Evolutionary conservation across 1,284 basidiomycete species (phyloP).

Genomic region (Microbotryum scabiosae): DNA sequence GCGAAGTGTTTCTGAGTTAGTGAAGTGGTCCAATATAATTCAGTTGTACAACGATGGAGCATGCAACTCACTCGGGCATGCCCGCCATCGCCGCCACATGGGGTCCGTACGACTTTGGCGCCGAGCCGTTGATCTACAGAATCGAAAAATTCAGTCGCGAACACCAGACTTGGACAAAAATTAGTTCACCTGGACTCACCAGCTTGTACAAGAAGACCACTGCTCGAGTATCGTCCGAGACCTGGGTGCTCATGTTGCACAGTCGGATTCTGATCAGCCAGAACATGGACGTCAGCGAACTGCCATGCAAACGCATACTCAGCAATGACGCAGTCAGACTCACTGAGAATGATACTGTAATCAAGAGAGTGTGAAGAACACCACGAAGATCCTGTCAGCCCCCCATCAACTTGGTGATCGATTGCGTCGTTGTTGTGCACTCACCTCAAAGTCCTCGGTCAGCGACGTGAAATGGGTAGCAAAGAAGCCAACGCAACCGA

Average conservation of each 20-base stretch:
- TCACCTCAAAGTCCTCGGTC: constrained; percentile 64
- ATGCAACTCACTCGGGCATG: constrained; percentile 16
- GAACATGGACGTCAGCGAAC: too few species aligned
- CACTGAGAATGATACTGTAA: constrained; percentile 56
- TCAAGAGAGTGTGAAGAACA: not conserved
- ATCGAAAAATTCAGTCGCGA: too few species aligned
- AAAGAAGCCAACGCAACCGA: constrained; percentile 60
- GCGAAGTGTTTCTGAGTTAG: constrained; percentile 42
- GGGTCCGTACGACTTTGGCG: constrained; percentile 35
- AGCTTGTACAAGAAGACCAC: constrained; percentile 91
- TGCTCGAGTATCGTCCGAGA: constrained; percentile 79
- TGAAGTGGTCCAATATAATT: not conserved
- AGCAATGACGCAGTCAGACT: not conserved
- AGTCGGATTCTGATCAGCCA: constrained; percentile 59
- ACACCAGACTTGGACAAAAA: too few species aligned
- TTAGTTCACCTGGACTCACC: constrained; percentile 73
- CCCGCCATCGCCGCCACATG: constrained; percentile 34
- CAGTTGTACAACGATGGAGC: constrained; percentile 47
- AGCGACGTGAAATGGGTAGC: constrained; percentile 76
- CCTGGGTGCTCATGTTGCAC: constrained; percentile 88
- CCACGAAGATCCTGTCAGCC: not conserved
- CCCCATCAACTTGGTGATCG: not conserved
- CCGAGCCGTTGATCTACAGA: constrained; percentile 25
- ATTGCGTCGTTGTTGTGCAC: not conserved
- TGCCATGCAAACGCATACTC: too few species aligned